Base-by-base conservation (phyloP, 192 early-diverging fungal genomes). In the Backusella tuberculispora region DNA sequence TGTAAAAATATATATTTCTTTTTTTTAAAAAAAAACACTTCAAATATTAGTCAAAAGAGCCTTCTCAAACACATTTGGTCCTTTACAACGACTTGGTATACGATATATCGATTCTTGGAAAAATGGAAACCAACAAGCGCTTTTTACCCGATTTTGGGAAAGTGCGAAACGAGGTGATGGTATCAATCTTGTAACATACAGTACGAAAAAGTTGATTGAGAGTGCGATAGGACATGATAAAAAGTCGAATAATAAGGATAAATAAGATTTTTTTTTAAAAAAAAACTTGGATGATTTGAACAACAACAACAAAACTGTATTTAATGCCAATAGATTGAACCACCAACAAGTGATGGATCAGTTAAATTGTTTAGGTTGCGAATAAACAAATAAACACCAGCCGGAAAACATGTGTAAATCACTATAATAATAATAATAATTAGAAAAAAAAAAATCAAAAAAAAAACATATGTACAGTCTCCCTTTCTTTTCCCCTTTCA, bases 81-180 rank as follows among this genome's bases (percentile, higher is more conserved):
- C 82, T 5, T 42, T 80, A 6, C 78, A 79, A 34, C 47, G 71
- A 29, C 43, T 85, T 9, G 74, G 66, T 21, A 44, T 65, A 34
- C 48, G 82, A 43, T 85, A 83, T 21, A 74, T 79, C 8, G 72
- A 78, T 41, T 83, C 82, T 9, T 85, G 81, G 82, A 76, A 68
- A 48, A 82, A 85, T 53, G 84, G 84, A 26, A 78, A 75, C 5
- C 84, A 85, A 67, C 40, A 63, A 29, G 64, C 79, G 4, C 83
- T 85, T 67, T 85, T 85, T 56, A 44, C 46, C 38, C 48, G 79
- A 42, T 85, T 83, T 43, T 73, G 43, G n/a, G 79, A 81, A 45
- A 83, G 82, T 67, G 74, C 73, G 9, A 69, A 78, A 29, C 72
- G 82, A 53, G 74, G 77, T 14, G 84, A 85, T 75, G 84, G 82